A percentile compares a stretch with the other conserved stretches of the same genome.
Conservation (phyloP, 2,329 filamentous ascomycete genomes). For the Trichoderma arundinaceum region DNA sequence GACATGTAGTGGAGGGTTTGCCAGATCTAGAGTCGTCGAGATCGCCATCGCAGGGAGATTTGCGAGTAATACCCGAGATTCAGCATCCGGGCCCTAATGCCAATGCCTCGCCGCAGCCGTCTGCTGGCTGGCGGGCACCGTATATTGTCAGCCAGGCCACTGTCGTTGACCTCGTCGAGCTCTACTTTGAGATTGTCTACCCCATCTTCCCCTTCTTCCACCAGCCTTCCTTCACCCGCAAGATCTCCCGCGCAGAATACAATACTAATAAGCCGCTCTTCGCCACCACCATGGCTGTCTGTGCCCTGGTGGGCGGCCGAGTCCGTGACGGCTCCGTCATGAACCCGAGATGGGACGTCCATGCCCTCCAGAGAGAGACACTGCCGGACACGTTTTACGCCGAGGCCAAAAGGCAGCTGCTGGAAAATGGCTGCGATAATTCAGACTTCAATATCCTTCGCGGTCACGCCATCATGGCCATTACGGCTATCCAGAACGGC, state of each 20-base stretch:
- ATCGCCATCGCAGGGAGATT: slow-evolving; percentile 24
- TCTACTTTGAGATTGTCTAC: slow-evolving; percentile 61
- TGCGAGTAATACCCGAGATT: slow-evolving; percentile 23
- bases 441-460: slow-evolving; percentile 34
- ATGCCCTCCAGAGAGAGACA: slow-evolving; percentile 36
- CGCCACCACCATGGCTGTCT: slow-evolving; percentile 57
- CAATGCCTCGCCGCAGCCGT: slow-evolving; percentile 11
- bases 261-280: slow-evolving; percentile 51
- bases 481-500: slow-evolving; percentile 58
- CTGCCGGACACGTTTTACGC: slow-evolving; percentile 36
- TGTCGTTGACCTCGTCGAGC: slow-evolving; percentile 51
- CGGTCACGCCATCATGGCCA: slow-evolving; percentile 51
- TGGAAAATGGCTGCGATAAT: slow-evolving; percentile 10
- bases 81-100: not conserved
- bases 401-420: slow-evolving; percentile 34
- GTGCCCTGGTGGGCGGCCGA: slow-evolving; percentile 55
- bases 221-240: slow-evolving; percentile 49
- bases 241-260: slow-evolving; percentile 51
- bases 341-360: slow-evolving; percentile 47
- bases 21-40: slow-evolving; percentile 19
- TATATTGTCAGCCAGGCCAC: slow-evolving; percentile 34
- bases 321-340: slow-evolving; percentile 56
- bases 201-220: slow-evolving; percentile 61
- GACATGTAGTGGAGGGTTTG: slow-evolving; percentile 16
- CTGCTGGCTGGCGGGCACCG: slow-evolving; percentile 30